Base-by-base conservation (phyloP, 2,329 filamentous ascomycete genomes). In the Penicillium sp. region DNA sequence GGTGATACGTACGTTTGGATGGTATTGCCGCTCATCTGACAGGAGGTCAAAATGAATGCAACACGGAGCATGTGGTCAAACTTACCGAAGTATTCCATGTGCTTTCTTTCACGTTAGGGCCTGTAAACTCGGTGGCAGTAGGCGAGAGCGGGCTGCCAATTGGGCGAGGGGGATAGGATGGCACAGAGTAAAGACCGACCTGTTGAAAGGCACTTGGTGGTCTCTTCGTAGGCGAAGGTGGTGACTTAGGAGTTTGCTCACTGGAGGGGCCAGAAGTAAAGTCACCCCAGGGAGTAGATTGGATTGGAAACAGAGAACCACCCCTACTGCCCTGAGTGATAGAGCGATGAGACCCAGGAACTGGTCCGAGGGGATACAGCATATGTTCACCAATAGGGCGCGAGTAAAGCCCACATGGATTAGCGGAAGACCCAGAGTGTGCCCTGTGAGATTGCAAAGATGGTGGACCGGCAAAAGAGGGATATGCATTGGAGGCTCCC, bases 1-100 rank as follows among this genome's bases (percentile, higher is more conserved):
- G 91, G 88, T 10, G 89, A 87, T 27, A 97, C 78, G 70, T 95
- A 97, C 1, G 90, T 94, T 66, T 88, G 86, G 26, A 81, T 82
- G 57, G 88, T 53, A 78, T 70, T 81, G 84, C 59, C 61, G 38
- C 63, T 58, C 54, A 67, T 53, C 57, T 66, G 51, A 47, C 39
- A 55, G 27, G 36, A n/a, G 32, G 19, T 67, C 26, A 60, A 58
- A 56, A 65, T 62, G 65, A 69, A 60, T 35, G 29, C 36, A 46
- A 32, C 35, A 49, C 32, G 42, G 36, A 7, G 36, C 32, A 29
- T 7, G 29, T 23, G 32, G 42, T 26, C 26, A n/a, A 69, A 81
- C 74, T 85, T 81, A 62, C 86, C 78, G 87, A 47, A 70, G 70
- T 61, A 56, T 63, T 56, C 75, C 75, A 70, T 36, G 65, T 46